These are phyloP conservation scores for Sanguinoderma infundibulare DNA, from an alignment of 1,284 basidiomycete genomes.

Conservation along the genomic window DNA sequence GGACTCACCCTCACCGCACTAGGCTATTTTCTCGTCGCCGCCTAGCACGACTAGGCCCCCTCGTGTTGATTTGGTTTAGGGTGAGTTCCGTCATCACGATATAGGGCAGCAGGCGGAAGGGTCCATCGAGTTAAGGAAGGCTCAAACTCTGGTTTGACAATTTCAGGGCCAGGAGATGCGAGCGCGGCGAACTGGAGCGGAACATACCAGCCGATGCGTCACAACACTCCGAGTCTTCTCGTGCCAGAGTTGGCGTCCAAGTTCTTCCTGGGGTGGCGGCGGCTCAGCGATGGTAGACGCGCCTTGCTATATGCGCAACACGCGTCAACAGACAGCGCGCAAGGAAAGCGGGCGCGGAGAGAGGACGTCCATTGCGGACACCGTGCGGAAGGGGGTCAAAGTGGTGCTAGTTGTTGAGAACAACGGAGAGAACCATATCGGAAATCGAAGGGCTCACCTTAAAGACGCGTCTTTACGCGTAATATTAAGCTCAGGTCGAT, in stretches of 20 bases:
- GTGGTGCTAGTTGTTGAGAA: background rate
- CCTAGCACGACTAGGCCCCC: background rate
- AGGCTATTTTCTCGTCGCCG: background rate
- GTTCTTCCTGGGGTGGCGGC: background rate
- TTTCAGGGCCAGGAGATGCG: background rate
- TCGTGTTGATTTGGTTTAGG: constrained; percentile 13
- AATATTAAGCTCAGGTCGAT: background rate
- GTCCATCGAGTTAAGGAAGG: no score
- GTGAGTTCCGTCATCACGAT: constrained; percentile 8
- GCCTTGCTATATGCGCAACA: background rate
- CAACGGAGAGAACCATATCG: background rate
- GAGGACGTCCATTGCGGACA: background rate
- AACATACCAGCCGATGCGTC: background rate
- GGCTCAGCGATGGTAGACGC: background rate
- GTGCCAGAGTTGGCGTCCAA: background rate
- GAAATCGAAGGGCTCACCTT: background rate
- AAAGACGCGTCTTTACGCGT: constrained; percentile 5
- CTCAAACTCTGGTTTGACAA: background rate
- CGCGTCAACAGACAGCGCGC: background rate
- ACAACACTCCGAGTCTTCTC: background rate
- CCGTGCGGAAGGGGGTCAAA: background rate
- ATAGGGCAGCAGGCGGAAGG: background rate
- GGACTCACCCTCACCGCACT: background rate
- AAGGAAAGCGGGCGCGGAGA: background rate
- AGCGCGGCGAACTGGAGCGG: background rate